Base-by-base conservation (phyloP, 352 stramenopile genomes). In the Pythium rishiriense region DNA sequence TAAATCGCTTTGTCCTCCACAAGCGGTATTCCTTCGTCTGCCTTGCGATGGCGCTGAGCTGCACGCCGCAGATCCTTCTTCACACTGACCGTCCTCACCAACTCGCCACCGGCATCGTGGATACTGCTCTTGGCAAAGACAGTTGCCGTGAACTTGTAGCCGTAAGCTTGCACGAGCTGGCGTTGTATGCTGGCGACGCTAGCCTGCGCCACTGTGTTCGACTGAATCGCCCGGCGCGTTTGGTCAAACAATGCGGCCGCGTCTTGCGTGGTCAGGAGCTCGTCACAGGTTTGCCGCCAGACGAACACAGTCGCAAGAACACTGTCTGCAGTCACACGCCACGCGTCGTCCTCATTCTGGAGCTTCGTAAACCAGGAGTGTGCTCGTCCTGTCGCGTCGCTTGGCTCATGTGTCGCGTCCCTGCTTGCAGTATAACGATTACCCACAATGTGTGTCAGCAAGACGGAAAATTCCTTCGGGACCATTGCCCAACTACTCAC, bases 1-100 rank as follows among this genome's bases (percentile, higher is more conserved):
- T 88, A 88, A 10, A 73, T 67, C 0, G 58, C 47, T 39, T 87
- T 81, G 51, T 88, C 79, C 52, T 88, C 78, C 0, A 70, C 58
- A 7, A 87, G 61, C 12, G 51, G 31, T 1, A 56, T 48, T 9
- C 68, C 72, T 25, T 48, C 12, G 69, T 69, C 75, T 22, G 78
- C 78, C 54, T 77, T 84, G 22, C 54, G 17, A 26, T 81, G 74
- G 8, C 81, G 74, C 35, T 78, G 65, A 15, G 68, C 46, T 4
- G 78, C 61, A 3, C 76, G 76, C 42, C 50, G 69, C 17, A 84
- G 66, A 21, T 91, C 65, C 15, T 68, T 61, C 11, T 50, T 41
- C 3, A 64, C 41, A 25, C 37, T 59, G 21, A 21, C 21, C 4
- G 49, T 52, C 0, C 24, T 15, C n/a, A 66, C 50, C 15, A 62